A percentile compares a stretch with the other conserved stretches of the same genome.
These are phyloP conservation scores for Pichiaceae sp. DNA, from an alignment of 1,139 yeast genomes.

Conservation along the genomic window DNA sequence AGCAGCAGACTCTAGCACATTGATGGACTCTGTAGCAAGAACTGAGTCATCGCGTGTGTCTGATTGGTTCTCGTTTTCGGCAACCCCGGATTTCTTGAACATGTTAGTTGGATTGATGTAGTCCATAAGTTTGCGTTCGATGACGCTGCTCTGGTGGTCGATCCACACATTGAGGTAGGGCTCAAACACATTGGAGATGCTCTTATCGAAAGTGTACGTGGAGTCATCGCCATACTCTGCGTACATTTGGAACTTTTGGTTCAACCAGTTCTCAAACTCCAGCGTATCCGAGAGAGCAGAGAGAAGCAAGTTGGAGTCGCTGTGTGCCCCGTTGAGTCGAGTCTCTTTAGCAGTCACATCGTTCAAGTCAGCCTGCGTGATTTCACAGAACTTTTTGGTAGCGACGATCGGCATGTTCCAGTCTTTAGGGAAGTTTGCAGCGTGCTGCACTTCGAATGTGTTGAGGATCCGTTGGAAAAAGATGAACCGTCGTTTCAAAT, in stretches of 20 bases:
- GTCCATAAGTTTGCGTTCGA: slow-evolving; percentile 54
- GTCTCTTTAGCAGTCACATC: slow-evolving; percentile 31
- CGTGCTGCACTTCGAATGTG: slow-evolving; percentile 46
- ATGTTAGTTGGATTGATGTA: slow-evolving; percentile 44
- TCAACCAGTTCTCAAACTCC: slow-evolving; percentile 73
- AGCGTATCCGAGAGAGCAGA: slow-evolving; percentile 52
- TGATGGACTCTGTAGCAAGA: slow-evolving; percentile 19
- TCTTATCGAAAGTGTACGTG: slow-evolving; percentile 34
- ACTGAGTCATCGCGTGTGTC: neutral
- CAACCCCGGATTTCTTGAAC: slow-evolving; percentile 32
- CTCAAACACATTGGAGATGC: slow-evolving; percentile 70
- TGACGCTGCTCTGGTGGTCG: slow-evolving; percentile 65
- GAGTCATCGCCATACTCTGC: slow-evolving; percentile 12
- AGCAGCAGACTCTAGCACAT: slow-evolving; percentile 53
- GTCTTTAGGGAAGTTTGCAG: slow-evolving; percentile 50
- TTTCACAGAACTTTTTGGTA: slow-evolving; percentile 54
- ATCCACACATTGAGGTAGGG: slow-evolving; percentile 84
- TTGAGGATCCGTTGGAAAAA: slow-evolving; percentile 64
- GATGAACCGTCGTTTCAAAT: slow-evolving; percentile 69
- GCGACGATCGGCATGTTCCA: slow-evolving; percentile 69
- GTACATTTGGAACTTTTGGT: slow-evolving; percentile 40
- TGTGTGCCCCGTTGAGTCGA: slow-evolving; percentile 20
- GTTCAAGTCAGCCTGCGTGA: slow-evolving; percentile 61
- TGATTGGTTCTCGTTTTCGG: slow-evolving; percentile 16
- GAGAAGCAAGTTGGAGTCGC: slow-evolving; percentile 51